A percentile compares a stretch with the other conserved stretches of the same genome.
phyloP scores from a whole-genome alignment of 73 alveolate genomes.

The Tetrahymena thermophila region DNA sequence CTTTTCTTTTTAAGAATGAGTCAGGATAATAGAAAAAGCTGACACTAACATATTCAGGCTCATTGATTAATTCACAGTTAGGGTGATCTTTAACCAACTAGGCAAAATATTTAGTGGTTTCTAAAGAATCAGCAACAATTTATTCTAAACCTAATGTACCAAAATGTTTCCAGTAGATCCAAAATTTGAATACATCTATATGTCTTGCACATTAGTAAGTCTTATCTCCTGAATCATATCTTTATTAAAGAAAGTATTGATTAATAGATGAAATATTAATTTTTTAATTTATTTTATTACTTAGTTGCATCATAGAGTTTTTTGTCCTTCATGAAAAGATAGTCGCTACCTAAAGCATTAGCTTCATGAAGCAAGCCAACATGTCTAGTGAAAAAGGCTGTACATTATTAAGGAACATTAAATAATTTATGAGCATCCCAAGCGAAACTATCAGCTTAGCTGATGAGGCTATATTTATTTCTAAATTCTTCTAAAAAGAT shows the following conservation, averaged over 20 bases:
- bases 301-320: not conserved
- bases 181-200: constrained; percentile 9
- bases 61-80: constrained; percentile 4
- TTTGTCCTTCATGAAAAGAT: constrained; percentile 7
- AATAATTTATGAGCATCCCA: constrained; percentile 30
- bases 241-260: not conserved
- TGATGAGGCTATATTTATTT: not conserved
- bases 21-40: constrained; percentile 14
- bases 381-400: constrained; percentile 5
- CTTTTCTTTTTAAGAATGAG: not conserved
- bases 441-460: constrained; percentile 10
- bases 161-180: constrained; percentile 9
- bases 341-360: constrained; percentile 2
- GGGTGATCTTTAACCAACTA: constrained; percentile 2
- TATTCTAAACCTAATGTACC: constrained; percentile 1
- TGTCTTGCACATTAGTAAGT: constrained; percentile 25
- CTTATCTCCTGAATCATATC: constrained; percentile 23
- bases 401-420: constrained; percentile 3
- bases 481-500: not conserved
- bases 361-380: constrained; percentile 5
- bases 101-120: constrained; percentile 4
- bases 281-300: not conserved
- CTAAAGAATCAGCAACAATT: not conserved
- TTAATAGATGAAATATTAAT: too few species aligned
- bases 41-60: constrained; percentile 6